phyloP scores from a whole-genome alignment of 768 basidiomycete genomes.

The Lactifluus subvellereus region DNA sequence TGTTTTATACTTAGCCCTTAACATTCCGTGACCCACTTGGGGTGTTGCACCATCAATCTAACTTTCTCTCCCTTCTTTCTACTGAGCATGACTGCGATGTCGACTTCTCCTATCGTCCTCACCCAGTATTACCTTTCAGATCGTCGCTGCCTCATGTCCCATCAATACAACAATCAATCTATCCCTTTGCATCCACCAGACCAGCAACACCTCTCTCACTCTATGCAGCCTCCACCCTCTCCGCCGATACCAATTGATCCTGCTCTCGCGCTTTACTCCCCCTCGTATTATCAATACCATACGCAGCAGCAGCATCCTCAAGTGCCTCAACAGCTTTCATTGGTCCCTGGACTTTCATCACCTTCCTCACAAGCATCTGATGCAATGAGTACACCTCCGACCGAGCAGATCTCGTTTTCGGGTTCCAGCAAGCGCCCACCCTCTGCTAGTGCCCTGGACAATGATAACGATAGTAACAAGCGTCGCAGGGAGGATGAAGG shows the following conservation, averaged over 20 bases:
- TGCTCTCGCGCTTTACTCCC: conserved; percentile 60
- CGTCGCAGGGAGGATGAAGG: conserved; percentile 51
- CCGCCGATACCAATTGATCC: conserved; percentile 67
- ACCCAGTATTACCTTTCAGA: conserved; percentile 31
- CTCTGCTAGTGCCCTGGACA: conserved; percentile 41
- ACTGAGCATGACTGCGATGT: conserved; percentile 11
- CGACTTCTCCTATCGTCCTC: conserved; percentile 17
- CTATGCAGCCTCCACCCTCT: conserved; percentile 51
- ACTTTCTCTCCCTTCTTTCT: background rate
- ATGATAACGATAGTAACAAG: conserved; percentile 40
- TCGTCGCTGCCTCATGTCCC: conserved; percentile 27
- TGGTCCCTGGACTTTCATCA: conserved; percentile 60
- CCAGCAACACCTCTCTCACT: conserved; percentile 31
- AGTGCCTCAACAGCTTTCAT: conserved; percentile 44
- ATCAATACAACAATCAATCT: conserved; percentile 33
- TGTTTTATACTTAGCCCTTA: background rate
- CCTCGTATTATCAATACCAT: conserved; percentile 49
- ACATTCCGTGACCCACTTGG: background rate
- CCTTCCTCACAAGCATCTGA: conserved; percentile 80
- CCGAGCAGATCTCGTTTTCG: conserved; percentile 50
- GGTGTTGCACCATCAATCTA: background rate
- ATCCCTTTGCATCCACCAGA: conserved; percentile 39
- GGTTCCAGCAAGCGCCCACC: conserved; percentile 27
- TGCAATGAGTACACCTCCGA: conserved; percentile 65
- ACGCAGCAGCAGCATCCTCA: conserved; percentile 43